Percentiles rank a stretch among this genome's conserved stretches.
These are phyloP conservation scores for Solioccasus polychromus DNA, from an alignment of 768 basidiomycete species.

Conservation along the genomic window DNA sequence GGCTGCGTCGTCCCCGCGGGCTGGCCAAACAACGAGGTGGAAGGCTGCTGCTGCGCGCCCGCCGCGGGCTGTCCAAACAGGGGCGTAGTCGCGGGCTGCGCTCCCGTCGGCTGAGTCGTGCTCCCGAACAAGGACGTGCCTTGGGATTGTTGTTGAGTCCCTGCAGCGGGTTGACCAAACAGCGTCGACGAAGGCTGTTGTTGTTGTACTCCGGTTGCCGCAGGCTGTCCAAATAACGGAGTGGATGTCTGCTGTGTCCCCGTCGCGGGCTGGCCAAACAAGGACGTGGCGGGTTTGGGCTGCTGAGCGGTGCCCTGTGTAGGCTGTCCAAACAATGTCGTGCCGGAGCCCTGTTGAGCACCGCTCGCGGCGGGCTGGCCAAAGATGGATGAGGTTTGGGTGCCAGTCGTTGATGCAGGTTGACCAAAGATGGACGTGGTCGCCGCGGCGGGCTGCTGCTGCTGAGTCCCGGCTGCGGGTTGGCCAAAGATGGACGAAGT, in stretches of 20 bases:
- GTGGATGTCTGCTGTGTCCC: not conserved
- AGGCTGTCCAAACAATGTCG: constrained; percentile 39
- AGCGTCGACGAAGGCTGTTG: constrained; percentile 7
- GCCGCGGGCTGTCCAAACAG: constrained; percentile 30
- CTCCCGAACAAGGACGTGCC: constrained; percentile 30
- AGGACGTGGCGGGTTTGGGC: not conserved
- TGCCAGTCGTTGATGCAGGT: too few species aligned
- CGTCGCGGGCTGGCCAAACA: not conserved
- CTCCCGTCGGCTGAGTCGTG: constrained; percentile 9
- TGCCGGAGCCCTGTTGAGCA: constrained; percentile 27
- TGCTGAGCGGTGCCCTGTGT: not conserved
- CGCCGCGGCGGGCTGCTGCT: constrained; percentile 31
- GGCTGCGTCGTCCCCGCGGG: constrained; percentile 20
- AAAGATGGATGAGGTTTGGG: constrained; percentile 19
- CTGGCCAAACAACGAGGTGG: constrained; percentile 38
- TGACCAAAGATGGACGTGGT: too few species aligned
- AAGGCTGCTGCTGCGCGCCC: constrained; percentile 33
- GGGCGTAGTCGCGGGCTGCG: constrained; percentile 14
- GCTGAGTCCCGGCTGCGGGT: constrained; percentile 31
- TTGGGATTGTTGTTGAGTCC: constrained; percentile 31
- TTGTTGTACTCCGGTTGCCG: constrained; percentile 17
- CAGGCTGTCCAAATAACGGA: constrained; percentile 30
- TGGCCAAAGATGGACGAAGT: constrained; percentile 28
- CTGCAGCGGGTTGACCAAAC: constrained; percentile 30
- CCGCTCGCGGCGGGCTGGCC: constrained; percentile 25